Evolutionary conservation across 208 protist genomes (phyloP).

Genomic region (Acanthamoeba royreba): DNA sequence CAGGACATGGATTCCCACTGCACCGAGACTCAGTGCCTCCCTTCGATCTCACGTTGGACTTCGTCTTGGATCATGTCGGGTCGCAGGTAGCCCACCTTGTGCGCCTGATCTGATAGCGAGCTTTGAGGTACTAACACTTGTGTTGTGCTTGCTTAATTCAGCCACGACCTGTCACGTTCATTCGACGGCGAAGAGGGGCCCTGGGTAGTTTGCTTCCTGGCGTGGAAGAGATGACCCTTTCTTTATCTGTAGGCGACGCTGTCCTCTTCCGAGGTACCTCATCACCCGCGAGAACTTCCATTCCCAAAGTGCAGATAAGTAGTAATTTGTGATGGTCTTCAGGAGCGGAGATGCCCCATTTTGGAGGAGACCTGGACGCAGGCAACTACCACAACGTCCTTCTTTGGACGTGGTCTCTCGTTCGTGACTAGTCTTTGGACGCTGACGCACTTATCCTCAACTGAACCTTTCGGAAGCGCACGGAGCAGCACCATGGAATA

Average conservation of each 20-base stretch:
- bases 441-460: too few relatives aligned
- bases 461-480: too few relatives aligned
- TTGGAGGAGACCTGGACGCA: neutral
- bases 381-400: constrained; percentile 16
- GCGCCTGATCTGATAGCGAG: neutral
- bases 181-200: neutral
- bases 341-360: neutral
- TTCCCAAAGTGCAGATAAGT: too few relatives aligned
- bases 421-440: neutral
- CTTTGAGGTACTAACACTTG: too few relatives aligned
- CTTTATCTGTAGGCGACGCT: neutral
- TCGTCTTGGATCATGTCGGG: neutral
- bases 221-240: neutral
- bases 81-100: neutral
- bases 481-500: too few relatives aligned
- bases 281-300: neutral
- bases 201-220: neutral
- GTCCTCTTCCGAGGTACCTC: neutral
- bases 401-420: neutral
- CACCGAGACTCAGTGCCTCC: neutral
- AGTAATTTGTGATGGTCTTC: too few relatives aligned
- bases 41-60: neutral
- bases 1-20: neutral
- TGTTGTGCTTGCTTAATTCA: too few relatives aligned
- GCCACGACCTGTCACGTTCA: neutral